phyloP scores from a whole-genome alignment of 371 early-diverging fungal genomes.

The Mucor velutinosus region DNA sequence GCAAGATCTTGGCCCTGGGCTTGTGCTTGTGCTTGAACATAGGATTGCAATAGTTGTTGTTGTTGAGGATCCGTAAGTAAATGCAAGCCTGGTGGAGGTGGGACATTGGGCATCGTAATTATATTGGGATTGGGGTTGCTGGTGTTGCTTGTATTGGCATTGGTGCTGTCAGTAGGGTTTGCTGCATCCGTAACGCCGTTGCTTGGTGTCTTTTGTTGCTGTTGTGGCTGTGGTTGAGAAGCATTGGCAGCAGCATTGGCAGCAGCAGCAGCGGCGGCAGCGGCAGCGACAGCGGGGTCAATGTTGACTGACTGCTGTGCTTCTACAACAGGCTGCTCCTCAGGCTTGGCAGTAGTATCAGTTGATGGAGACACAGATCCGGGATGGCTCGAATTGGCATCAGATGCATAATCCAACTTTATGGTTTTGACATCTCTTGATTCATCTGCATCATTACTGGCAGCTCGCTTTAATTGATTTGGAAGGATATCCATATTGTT shows the following conservation, averaged over 20 bases:
- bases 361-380: background rate
- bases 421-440: slow-evolving; percentile 8
- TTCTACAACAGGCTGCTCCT: background rate
- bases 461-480: slow-evolving; percentile 6
- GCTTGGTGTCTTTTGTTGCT: background rate
- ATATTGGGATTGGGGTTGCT: slow-evolving; percentile 4
- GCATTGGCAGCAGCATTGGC: background rate
- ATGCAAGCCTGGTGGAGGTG: slow-evolving; percentile 30
- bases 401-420: slow-evolving; percentile 4
- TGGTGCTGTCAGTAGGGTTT: background rate
- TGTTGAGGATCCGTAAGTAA: slow-evolving; percentile 37
- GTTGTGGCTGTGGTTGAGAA: slow-evolving; percentile 4
- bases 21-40: slow-evolving; percentile 37
- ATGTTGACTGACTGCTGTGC: background rate
- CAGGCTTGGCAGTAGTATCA: background rate
- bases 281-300: slow-evolving; percentile 3
- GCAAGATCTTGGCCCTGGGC: slow-evolving; percentile 49
- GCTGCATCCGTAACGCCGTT: background rate
- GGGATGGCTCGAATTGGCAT: background rate
- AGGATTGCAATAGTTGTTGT: slow-evolving; percentile 45
- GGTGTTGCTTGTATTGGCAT: background rate
- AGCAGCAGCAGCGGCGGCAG: background rate
- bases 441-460: slow-evolving; percentile 1
- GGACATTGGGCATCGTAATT: slow-evolving; percentile 11
- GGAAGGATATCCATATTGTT: background rate